These are phyloP conservation scores for Cercospora nicotianae DNA, from an alignment of 2,329 filamentous ascomycete genomes.

Conservation along the genomic window DNA sequence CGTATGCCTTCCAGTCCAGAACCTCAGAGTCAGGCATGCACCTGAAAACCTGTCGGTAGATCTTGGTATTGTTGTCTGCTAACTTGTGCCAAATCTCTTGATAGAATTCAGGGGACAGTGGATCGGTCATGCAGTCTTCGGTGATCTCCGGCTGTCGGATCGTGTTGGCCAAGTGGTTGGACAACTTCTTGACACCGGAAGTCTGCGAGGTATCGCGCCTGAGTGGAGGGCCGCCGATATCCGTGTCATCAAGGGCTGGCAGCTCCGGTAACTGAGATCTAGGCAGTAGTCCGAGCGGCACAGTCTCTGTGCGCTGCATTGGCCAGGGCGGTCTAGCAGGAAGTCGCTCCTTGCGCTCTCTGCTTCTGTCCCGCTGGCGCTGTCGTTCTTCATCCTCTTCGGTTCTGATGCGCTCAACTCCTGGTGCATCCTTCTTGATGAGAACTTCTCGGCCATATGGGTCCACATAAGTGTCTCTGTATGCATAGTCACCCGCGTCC, in stretches of 20 bases:
- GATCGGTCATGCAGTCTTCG: slow-evolving; percentile 93
- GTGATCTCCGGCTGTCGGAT: slow-evolving; percentile 73
- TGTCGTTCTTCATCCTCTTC: slow-evolving; percentile 38
- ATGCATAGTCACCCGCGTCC: slow-evolving; percentile 33
- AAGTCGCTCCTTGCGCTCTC: slow-evolving; percentile 36
- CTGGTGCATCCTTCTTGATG: slow-evolving; percentile 61
- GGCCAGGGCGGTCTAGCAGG: slow-evolving; percentile 38
- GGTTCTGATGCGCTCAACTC: slow-evolving; percentile 57
- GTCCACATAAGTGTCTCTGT: slow-evolving; percentile 56
- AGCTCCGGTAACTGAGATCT: slow-evolving; percentile 70
- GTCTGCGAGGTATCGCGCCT: slow-evolving; percentile 54
- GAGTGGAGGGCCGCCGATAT: slow-evolving; percentile 74
- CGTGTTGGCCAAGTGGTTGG: slow-evolving; percentile 59
- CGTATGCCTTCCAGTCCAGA: slow-evolving; percentile 88
- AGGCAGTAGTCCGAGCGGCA: slow-evolving; percentile 66
- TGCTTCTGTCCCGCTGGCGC: slow-evolving; percentile 38
- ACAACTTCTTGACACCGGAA: slow-evolving; percentile 31
- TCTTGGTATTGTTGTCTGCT: slow-evolving; percentile 91
- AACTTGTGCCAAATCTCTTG: slow-evolving; percentile 84
- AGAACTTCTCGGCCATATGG: slow-evolving; percentile 67
- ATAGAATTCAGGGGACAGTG: slow-evolving; percentile 77
- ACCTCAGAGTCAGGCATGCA: slow-evolving; percentile 97
- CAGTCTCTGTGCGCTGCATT: slow-evolving; percentile 57
- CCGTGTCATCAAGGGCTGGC: slow-evolving; percentile 72
- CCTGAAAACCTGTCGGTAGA: slow-evolving; percentile 90